A percentile compares a stretch with the other conserved stretches of the same genome.
These are phyloP conservation scores for Thelephora terrestris DNA, from an alignment of 1,284 basidiomycete genomes.

Conservation along the genomic window DNA sequence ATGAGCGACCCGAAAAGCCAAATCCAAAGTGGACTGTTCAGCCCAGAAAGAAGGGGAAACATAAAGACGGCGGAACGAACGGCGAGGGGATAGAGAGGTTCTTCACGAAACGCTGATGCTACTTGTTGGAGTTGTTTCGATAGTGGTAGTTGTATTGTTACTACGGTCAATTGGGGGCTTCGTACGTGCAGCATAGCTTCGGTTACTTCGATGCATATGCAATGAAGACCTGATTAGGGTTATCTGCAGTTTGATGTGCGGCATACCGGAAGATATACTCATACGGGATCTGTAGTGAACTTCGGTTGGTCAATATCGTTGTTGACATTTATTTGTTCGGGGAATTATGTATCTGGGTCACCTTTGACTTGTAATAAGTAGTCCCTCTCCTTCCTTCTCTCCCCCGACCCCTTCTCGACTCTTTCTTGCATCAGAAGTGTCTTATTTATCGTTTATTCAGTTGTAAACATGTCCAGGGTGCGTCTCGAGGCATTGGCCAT, in stretches of 20 bases:
- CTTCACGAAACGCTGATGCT: constrained; percentile 33
- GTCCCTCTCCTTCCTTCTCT: constrained; percentile 2
- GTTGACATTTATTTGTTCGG: not conserved
- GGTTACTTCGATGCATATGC: too few relatives aligned
- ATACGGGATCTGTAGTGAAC: not conserved
- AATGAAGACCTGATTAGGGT: too few relatives aligned
- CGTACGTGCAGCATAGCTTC: too few relatives aligned
- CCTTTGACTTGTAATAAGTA: not conserved
- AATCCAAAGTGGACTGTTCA: constrained; percentile 8
- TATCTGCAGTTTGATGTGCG: too few relatives aligned
- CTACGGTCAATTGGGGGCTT: too few relatives aligned
- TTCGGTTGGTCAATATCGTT: not conserved
- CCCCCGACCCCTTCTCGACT: not conserved
- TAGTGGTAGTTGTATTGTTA: constrained; percentile 5
- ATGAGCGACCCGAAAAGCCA: constrained; percentile 8
- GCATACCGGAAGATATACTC: too few relatives aligned
- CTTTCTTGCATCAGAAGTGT: constrained; percentile 5
- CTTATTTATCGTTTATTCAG: constrained; percentile 8
- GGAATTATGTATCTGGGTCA: too few relatives aligned
- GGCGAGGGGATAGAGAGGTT: constrained; percentile 67
- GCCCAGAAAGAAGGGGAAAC: constrained; percentile 30
- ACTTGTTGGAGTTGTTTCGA: constrained; percentile 3
- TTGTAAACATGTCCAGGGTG: constrained; percentile 23
- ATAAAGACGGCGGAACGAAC: constrained; percentile 16
- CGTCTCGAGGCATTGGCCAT: constrained; percentile 2